Percentiles rank a stretch among this genome's conserved stretches.
These are phyloP conservation scores for Angophora floribunda DNA, from an alignment of 345 rosid species.

Conservation along the genomic window DNA sequence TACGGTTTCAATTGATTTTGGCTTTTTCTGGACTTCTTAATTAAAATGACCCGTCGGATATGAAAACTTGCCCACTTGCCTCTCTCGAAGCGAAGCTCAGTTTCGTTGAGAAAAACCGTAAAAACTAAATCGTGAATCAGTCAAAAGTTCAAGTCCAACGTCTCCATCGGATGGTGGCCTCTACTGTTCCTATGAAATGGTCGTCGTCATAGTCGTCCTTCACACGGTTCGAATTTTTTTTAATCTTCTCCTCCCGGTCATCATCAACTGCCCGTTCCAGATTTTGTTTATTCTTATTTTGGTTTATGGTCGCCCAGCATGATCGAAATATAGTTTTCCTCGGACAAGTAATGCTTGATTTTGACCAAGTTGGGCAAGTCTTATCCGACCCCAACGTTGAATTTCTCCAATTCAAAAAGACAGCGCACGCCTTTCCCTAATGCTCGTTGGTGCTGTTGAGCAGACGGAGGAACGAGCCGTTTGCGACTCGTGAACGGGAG, in stretches of 20 bases:
- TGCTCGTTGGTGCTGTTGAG: not conserved
- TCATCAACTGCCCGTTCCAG: not conserved
- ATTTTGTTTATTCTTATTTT: not conserved
- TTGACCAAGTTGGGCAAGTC: not conserved
- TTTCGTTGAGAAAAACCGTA: not conserved
- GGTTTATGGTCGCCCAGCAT: not conserved
- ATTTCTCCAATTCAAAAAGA: not conserved
- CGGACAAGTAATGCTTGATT: not conserved
- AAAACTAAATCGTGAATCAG: not conserved
- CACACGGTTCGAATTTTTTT: not conserved
- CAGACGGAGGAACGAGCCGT: not conserved
- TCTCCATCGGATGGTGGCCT: not conserved
- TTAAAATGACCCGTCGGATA: not conserved
- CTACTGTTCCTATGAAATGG: not conserved
- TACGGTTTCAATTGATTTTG: not conserved
- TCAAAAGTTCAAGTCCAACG: not conserved
- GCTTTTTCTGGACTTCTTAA: not conserved
- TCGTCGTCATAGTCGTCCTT: not conserved
- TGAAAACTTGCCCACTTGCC: not conserved
- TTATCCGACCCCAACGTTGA: not conserved
- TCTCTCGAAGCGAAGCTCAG: not conserved
- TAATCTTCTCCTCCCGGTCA: not conserved
- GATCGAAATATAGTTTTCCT: not conserved
- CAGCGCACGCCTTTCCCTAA: not conserved
- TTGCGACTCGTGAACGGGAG: not conserved